Conservation (phyloP, 2,329 filamentous ascomycete species). For the Fusarium beomiforme region DNA sequence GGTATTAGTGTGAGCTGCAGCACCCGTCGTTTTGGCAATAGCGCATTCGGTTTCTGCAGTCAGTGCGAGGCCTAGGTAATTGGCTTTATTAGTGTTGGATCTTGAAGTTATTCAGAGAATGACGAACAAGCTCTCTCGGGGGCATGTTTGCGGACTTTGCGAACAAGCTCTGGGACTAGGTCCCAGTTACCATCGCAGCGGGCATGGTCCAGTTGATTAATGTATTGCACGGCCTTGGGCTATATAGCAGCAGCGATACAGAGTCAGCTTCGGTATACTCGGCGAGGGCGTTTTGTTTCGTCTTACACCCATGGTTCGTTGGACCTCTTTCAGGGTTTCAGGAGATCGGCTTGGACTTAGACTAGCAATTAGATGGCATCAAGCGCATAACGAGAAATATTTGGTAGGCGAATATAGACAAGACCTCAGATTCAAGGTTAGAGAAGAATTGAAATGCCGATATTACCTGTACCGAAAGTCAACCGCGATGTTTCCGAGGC, state of each 20-base stretch:
- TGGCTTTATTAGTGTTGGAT: slow-evolving; percentile 16
- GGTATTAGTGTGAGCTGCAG: slow-evolving; percentile 28
- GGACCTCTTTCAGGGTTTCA: slow-evolving; percentile 45
- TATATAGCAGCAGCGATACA: slow-evolving; percentile 44
- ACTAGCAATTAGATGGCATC: slow-evolving; percentile 38
- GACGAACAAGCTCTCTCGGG: slow-evolving; percentile 82
- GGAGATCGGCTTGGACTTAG: slow-evolving; percentile 37
- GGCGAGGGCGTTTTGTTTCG: slow-evolving; percentile 13
- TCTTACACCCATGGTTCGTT: slow-evolving; percentile 52
- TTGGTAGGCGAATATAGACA: not conserved
- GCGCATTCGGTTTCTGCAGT: slow-evolving; percentile 76
- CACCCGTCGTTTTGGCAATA: slow-evolving; percentile 64
- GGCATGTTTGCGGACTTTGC: slow-evolving; percentile 95
- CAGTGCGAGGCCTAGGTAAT: slow-evolving; percentile 73
- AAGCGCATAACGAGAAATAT: slow-evolving; percentile 37
- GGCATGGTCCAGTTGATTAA: slow-evolving; percentile 83
- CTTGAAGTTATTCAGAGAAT: slow-evolving; percentile 1
- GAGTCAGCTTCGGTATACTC: slow-evolving; percentile 32
- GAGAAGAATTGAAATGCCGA: not conserved
- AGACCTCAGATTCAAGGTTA: slow-evolving; percentile 7
- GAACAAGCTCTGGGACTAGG: slow-evolving; percentile 85
- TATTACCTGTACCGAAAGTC: not conserved
- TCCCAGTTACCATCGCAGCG: slow-evolving; percentile 90
- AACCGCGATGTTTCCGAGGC: slow-evolving; percentile 7
- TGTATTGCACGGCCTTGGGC: slow-evolving; percentile 84